phyloP scores from a whole-genome alignment of 2,329 filamentous ascomycete species.

The Neofusicoccum sp. region DNA sequence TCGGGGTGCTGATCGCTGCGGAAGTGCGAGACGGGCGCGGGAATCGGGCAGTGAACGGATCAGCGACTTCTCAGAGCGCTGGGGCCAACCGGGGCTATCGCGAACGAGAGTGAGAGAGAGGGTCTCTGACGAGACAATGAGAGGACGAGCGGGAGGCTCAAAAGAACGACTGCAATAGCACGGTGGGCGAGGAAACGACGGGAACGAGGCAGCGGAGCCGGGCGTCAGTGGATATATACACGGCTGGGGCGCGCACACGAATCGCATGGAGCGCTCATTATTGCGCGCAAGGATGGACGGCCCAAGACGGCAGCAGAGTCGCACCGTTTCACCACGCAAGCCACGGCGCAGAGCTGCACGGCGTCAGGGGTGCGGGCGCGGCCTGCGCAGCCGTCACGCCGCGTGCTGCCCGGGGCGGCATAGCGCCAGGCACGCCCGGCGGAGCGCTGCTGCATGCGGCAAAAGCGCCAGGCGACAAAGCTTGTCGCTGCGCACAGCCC shows the following conservation, averaged over 20 bases:
- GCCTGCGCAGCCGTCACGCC: too few species aligned
- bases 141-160: slow-evolving; percentile 35
- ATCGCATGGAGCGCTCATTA: slow-evolving; percentile 2
- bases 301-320: slow-evolving; percentile 10
- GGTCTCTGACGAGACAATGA: slow-evolving; percentile 37
- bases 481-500: neutral
- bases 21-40: slow-evolving; percentile 18
- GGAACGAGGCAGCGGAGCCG: slow-evolving; percentile 5
- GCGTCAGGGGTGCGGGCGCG: slow-evolving; percentile 5
- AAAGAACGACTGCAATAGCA: slow-evolving; percentile 33
- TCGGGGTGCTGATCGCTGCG: slow-evolving; percentile 22
- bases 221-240: slow-evolving; percentile 16
- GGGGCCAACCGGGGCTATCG: slow-evolving; percentile 45
- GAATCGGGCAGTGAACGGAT: slow-evolving; percentile 23
- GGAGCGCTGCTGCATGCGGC: too few species aligned
- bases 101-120: slow-evolving; percentile 31
- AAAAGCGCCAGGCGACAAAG: too few species aligned
- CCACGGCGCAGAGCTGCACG: slow-evolving; percentile 1
- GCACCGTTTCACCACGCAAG: slow-evolving; percentile 12
- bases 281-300: slow-evolving; percentile 8
- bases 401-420: too few species aligned
- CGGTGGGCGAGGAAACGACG: slow-evolving; percentile 20
- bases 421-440: too few species aligned
- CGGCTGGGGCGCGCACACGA: neutral
- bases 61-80: slow-evolving; percentile 15